Percentiles rank a stretch among this genome's conserved stretches.
These are phyloP conservation scores for Nicotiana knightiana DNA, from an alignment of 257 asterid species.

Conservation along the genomic window DNA sequence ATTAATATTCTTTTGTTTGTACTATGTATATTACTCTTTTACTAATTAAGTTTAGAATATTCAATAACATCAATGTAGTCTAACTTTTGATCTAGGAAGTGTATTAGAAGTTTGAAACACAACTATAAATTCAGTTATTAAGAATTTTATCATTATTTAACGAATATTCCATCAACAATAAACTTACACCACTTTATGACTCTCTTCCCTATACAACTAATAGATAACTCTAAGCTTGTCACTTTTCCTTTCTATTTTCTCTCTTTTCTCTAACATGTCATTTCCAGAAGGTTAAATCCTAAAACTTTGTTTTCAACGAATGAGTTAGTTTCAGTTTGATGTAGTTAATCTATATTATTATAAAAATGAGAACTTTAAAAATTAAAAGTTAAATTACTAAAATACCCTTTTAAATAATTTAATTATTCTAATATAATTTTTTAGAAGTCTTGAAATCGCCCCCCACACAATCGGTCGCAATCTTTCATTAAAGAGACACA, in stretches of 20 bases:
- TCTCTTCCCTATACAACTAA: conserved; percentile 5
- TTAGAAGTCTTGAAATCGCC: too few species aligned
- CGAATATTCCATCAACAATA: background rate
- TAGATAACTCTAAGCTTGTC: background rate
- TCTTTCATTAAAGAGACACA: too few species aligned
- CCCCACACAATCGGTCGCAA: too few species aligned
- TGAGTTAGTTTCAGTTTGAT: background rate
- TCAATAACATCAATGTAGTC: background rate
- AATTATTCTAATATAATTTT: too few species aligned
- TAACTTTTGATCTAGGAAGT: background rate
- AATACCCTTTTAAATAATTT: too few species aligned
- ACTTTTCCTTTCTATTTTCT: background rate
- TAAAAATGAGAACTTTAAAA: too few species aligned
- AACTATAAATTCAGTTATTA: background rate
- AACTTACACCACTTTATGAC: background rate
- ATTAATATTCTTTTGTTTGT: background rate
- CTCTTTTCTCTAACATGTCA: background rate
- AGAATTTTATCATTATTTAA: background rate
- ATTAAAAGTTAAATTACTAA: too few species aligned
- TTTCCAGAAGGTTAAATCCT: background rate
- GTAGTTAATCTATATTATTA: background rate
- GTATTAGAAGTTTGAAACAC: background rate
- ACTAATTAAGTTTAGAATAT: background rate
- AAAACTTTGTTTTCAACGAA: background rate
- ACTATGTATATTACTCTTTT: background rate